Evolutionary conservation across 2,329 filamentous ascomycete species (phyloP), one percentile per base, ranked within the genome.

Genomic region (Zymoseptoria crescenta): DNA sequence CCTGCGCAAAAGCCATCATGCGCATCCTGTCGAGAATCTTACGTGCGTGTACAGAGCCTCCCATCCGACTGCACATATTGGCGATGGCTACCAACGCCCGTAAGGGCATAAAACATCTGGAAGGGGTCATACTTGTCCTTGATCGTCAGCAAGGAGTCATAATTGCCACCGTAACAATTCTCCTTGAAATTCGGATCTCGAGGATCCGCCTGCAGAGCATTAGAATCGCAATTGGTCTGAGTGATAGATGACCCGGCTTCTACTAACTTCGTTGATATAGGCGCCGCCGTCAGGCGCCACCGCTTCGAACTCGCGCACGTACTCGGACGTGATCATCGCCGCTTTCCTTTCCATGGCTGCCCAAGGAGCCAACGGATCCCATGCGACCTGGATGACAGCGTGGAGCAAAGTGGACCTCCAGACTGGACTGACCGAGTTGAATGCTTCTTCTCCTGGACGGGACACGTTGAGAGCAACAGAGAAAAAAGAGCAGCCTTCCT

Each of bases 41-140:
- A 9, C 30, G 54, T 49, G 61, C n/a, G 57, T 54, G 27, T 21
- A 51, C 68, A 69, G 35, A 68, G 54, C 56, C 66, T 63, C 16
- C 62, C 61, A 54, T 67, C 62, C 9, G 56, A 28, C 9, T 57
- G 51, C 20, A 50, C 51, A n/a, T 50, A 54, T 72, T 74, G 76
- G 35, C 65, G 67, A 51, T 76, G 75, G 53, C 69, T 73, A 2
- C 74, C 74, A 0, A 76, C 75, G 3, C 69, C 74, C 61, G 73
- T 75, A 16, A 70, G 60, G 2, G 71, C 74, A 41, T 76, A 77
- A 63, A 78, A 77, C 52, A 77, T 63, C 49, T 70, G 68, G 0
- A 70, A 4, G 7, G 76, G 76, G 61, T 79, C 77, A 62, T 74
- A 77, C 56, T 74, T 73, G 8, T 67, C 61, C 71, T 79, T 79